Conservation (phyloP, 2,329 filamentous ascomycete species). For the Onygenales sp. region DNA sequence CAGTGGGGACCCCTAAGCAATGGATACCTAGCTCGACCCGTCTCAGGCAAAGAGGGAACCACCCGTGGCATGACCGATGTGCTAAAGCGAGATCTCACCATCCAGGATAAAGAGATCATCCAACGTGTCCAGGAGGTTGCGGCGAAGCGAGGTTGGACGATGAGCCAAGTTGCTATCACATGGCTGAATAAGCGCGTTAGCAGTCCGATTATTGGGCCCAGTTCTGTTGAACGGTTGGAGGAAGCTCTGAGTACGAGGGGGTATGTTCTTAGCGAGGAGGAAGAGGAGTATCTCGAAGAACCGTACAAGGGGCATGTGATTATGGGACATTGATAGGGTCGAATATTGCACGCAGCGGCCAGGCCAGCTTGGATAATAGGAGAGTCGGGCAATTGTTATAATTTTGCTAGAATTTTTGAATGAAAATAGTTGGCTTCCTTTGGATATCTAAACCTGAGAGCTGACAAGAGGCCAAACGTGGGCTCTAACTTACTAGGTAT, state of each 20-base stretch:
- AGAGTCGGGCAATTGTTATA: no score
- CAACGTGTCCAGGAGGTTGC: constrained; percentile 37
- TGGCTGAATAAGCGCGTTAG: constrained; percentile 36
- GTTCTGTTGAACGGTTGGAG: constrained; percentile 38
- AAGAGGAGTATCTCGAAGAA: constrained; percentile 43
- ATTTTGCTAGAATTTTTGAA: no score
- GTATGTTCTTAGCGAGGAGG: constrained; percentile 38
- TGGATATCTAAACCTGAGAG: no score
- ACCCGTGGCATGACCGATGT: constrained; percentile 1
- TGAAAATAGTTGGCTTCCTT: no score
- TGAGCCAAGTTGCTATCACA: constrained; percentile 24
- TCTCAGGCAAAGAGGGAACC: constrained; percentile 5
- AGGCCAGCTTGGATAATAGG: no score
- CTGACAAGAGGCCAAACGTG: no score
- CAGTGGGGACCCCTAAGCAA: background rate
- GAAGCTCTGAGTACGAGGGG: constrained; percentile 39
- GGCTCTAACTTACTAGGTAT: no score
- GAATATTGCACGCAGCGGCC: no score
- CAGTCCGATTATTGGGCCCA: constrained; percentile 43
- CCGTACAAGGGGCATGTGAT: constrained; percentile 31
- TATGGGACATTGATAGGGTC: constrained; percentile 18
- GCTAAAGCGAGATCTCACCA: constrained; percentile 13
- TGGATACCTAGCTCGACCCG: constrained; percentile 2
- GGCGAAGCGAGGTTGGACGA: constrained; percentile 33
- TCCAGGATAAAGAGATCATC: constrained; percentile 32